phyloP scores from a whole-genome alignment of 345 rosid species.

The Diplotaxis tenuifolia region DNA sequence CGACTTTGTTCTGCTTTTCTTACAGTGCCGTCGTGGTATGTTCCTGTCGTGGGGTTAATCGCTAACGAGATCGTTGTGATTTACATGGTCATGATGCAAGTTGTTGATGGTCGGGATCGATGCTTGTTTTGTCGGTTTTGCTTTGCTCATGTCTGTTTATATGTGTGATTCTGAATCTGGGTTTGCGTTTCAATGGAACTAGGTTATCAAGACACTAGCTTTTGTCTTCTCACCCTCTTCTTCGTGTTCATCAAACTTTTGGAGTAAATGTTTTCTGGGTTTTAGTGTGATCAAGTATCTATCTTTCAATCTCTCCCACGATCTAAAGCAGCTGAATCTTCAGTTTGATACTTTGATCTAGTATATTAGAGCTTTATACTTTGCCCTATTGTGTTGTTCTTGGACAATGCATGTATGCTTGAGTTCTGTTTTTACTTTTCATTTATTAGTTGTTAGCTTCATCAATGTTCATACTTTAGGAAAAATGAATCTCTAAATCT shows the following conservation, averaged over 20 bases:
- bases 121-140: slow-evolving; percentile 24
- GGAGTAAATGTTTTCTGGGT: slow-evolving; percentile 15
- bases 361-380: slow-evolving; percentile 3
- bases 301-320: background rate
- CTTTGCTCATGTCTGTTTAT: slow-evolving; percentile 30
- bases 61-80: slow-evolving; percentile 42
- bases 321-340: slow-evolving; percentile 9
- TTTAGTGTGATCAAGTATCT: slow-evolving; percentile 33
- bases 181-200: slow-evolving; percentile 19
- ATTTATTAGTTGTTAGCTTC: background rate
- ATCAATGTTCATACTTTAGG: slow-evolving; percentile 14
- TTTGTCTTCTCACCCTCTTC: background rate
- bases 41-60: slow-evolving; percentile 31
- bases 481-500: background rate
- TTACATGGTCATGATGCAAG: slow-evolving; percentile 23
- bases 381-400: slow-evolving; percentile 10
- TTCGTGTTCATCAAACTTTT: slow-evolving; percentile 5
- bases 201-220: slow-evolving; percentile 24
- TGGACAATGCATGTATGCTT: slow-evolving; percentile 30
- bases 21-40: slow-evolving; percentile 31
- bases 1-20: slow-evolving; percentile 26
- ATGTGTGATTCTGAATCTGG: slow-evolving; percentile 24
- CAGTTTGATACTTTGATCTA: slow-evolving; percentile 25
- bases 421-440: background rate
- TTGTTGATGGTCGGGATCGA: slow-evolving; percentile 35